phyloP scores from a whole-genome alignment of 208 protist species.

The Leishmania tropica region DNA sequence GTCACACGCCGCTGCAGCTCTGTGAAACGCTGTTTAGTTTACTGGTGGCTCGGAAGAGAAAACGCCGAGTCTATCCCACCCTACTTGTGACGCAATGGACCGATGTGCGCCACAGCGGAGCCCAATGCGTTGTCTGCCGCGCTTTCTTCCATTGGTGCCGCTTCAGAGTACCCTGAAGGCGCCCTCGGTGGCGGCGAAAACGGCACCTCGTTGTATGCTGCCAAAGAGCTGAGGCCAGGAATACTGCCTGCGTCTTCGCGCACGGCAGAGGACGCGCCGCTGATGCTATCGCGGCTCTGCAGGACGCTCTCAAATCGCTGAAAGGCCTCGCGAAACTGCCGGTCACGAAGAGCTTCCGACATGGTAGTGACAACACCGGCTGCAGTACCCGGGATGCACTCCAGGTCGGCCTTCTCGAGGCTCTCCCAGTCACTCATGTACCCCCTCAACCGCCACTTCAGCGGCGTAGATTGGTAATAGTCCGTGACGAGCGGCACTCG shows the following conservation, averaged over 20 bases:
- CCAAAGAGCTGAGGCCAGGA: not conserved
- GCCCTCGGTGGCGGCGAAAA: not conserved
- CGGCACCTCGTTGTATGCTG: not conserved
- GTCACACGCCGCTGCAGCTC: not conserved
- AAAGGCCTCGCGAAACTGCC: constrained; percentile 22
- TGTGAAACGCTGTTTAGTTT: not conserved
- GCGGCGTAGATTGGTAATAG: constrained; percentile 16
- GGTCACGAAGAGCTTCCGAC: constrained; percentile 10
- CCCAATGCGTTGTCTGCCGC: not conserved
- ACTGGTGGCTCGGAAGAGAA: not conserved
- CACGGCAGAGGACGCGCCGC: not conserved
- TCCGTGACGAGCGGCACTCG: constrained; percentile 27
- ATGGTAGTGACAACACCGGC: constrained; percentile 12
- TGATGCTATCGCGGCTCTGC: not conserved
- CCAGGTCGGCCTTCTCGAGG: not conserved
- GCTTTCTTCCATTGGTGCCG: not conserved
- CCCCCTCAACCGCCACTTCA: constrained; percentile 16
- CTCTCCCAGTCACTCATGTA: constrained; percentile 1
- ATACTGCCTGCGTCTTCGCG: not conserved
- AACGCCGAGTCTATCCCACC: not conserved
- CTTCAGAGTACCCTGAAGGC: not conserved
- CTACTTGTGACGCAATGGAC: not conserved
- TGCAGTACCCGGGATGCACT: constrained; percentile 8
- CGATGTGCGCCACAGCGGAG: constrained; percentile 9
- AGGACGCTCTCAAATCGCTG: constrained; percentile 15